Evolutionary conservation across 2,329 filamentous ascomycete species (phyloP).

Genomic region (Neonectria punicea): DNA sequence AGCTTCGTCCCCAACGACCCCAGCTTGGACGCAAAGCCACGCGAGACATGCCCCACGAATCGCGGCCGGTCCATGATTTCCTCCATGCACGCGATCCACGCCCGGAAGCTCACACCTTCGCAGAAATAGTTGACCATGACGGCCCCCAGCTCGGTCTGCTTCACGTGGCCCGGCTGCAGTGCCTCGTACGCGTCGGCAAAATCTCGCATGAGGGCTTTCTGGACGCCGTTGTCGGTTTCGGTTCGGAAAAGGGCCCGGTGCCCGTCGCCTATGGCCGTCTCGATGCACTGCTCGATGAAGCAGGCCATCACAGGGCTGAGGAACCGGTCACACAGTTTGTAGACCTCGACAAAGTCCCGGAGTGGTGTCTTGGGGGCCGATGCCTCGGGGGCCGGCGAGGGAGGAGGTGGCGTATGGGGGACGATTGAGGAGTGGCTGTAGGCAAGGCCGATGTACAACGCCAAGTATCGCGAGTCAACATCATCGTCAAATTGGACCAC

Average conservation of each 20-base stretch:
- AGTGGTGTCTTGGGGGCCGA: constrained; percentile 42
- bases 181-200: constrained; percentile 51
- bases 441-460: constrained; percentile 48
- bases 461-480: constrained; percentile 48
- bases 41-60: constrained; percentile 47
- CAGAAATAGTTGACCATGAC: constrained; percentile 48
- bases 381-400: constrained; percentile 41
- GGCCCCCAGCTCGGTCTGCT: constrained; percentile 37
- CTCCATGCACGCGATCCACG: constrained; percentile 41
- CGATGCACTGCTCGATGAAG: constrained; percentile 46
- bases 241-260: constrained; percentile 48
- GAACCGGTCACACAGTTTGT: constrained; percentile 51
- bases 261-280: constrained; percentile 44
- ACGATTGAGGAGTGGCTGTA: constrained; percentile 49
- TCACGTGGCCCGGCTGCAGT: constrained; percentile 35
- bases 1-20: constrained; percentile 38
- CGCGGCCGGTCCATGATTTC: constrained; percentile 42
- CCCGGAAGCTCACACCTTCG: constrained; percentile 44
- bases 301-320: constrained; percentile 44
- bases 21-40: constrained; percentile 46
- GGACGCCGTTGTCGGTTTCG: constrained; percentile 39
- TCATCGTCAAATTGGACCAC: constrained; percentile 45
- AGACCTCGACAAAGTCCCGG: constrained; percentile 49
- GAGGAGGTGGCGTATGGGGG: constrained; percentile 41
- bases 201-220: constrained; percentile 45